A percentile compares a stretch with the other conserved stretches of the same genome.
These are phyloP conservation scores for Mycothermus thermophilus DNA, from an alignment of 495 filamentous ascomycete genomes.

Conservation along the genomic window DNA sequence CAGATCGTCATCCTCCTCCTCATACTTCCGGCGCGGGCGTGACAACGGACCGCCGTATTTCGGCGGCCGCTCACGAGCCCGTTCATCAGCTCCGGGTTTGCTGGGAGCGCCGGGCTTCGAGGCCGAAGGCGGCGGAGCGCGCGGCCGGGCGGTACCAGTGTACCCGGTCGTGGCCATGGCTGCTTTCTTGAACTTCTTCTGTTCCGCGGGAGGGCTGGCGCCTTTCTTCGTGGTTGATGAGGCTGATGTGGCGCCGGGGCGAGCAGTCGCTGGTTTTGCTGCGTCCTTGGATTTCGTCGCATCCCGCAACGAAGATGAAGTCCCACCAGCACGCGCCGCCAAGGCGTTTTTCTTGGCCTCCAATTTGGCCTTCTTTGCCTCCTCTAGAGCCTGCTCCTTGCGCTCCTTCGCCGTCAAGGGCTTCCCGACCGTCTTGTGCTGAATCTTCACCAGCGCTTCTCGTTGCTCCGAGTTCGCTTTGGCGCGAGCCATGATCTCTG, in stretches of 20 bases:
- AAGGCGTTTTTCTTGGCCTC: conserved; percentile 1
- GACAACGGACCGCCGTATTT: conserved; percentile 14
- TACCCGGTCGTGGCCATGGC: conserved; percentile 43
- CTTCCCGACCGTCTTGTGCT: conserved; percentile 40
- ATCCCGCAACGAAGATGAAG: conserved; percentile 11
- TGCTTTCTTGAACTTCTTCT: conserved; percentile 45
- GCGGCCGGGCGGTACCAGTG: conserved; percentile 39
- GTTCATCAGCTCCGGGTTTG: conserved; percentile 7
- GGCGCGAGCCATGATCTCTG: conserved; percentile 54
- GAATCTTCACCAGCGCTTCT: conserved; percentile 38
- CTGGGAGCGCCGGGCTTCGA: conserved; percentile 17
- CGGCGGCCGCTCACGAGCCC: conserved; percentile 12
- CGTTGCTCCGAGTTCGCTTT: conserved; percentile 37
- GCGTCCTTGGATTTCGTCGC: not conserved
- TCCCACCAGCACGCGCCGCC: conserved; percentile 12
- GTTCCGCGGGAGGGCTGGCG: conserved; percentile 13
- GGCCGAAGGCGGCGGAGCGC: conserved; percentile 18
- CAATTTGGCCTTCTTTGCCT: conserved; percentile 11
- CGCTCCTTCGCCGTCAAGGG: conserved; percentile 32
- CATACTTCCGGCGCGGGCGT: conserved; percentile 27
- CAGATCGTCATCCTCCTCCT: conserved; percentile 41
- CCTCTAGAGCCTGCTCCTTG: conserved; percentile 27
- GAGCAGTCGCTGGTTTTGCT: no score
- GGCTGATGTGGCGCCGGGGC: conserved; percentile 9
- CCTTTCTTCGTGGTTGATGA: conserved; percentile 8